Conservation (phyloP, 306 rosid species). For the Canavalia gladiata region DNA sequence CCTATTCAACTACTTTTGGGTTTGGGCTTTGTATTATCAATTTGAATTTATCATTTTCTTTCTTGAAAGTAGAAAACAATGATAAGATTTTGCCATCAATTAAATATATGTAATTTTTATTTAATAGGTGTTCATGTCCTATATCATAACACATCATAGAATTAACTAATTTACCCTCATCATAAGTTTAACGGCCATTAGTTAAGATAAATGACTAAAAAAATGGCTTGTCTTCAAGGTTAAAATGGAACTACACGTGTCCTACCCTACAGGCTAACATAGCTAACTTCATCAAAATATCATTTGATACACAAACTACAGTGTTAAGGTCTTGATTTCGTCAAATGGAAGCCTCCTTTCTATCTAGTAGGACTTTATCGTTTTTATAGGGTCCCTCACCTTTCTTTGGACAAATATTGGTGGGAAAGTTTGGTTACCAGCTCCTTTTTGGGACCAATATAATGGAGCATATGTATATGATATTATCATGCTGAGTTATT, state of each 20-base stretch:
- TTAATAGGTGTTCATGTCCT: slow-evolving; percentile 23
- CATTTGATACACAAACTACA: slow-evolving; percentile 1
- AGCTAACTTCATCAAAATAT: slow-evolving; percentile 21
- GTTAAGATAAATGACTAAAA: slow-evolving; percentile 24
- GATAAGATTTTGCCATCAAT: slow-evolving; percentile 11
- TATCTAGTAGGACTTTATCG: slow-evolving; percentile 51
- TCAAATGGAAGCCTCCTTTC: slow-evolving; percentile 66
- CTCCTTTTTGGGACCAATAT: slow-evolving; percentile 73
- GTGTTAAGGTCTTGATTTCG: slow-evolving; percentile 54
- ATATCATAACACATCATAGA: slow-evolving; percentile 26
- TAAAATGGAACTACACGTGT: slow-evolving; percentile 39
- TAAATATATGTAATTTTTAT: not conserved
- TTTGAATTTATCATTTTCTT: slow-evolving; percentile 47
- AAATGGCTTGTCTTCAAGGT: not conserved
- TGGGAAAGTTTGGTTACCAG: slow-evolving; percentile 79
- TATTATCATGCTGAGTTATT: slow-evolving; percentile 22
- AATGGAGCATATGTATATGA: not conserved
- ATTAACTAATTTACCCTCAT: slow-evolving; percentile 46
- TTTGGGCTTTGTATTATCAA: slow-evolving; percentile 49
- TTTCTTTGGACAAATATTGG: slow-evolving; percentile 53
- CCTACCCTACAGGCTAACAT: slow-evolving; percentile 3
- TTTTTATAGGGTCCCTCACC: slow-evolving; percentile 51
- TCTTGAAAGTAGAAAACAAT: slow-evolving; percentile 49
- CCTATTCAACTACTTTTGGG: slow-evolving; percentile 52
- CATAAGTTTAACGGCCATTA: slow-evolving; percentile 52